These are phyloP conservation scores for Geranomyces michiganensis DNA, from an alignment of 192 early-diverging fungal genomes.

Conservation along the genomic window DNA sequence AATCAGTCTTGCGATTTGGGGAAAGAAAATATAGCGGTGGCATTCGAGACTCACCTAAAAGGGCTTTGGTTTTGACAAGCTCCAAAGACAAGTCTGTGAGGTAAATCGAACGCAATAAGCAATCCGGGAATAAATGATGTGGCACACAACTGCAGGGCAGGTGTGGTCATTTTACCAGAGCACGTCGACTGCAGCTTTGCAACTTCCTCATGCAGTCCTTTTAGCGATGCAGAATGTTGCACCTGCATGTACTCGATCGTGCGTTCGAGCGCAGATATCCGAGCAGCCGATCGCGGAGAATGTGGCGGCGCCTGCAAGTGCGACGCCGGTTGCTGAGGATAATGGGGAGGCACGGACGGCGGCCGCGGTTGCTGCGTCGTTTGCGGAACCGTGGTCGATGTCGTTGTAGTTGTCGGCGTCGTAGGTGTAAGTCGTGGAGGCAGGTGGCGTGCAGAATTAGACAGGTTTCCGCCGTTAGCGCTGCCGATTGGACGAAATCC, in stretches of 20 bases:
- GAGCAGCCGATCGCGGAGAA: constrained; percentile 13
- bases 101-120: neutral
- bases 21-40: neutral
- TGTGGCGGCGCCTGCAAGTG: neutral
- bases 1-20: neutral
- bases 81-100: constrained; percentile 4
- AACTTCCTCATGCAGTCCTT: constrained; percentile 53
- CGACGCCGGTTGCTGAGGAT: neutral
- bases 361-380: constrained; percentile 1
- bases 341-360: neutral
- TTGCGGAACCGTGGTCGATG: neutral
- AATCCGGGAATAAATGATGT: neutral
- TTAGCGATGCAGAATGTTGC: constrained; percentile 41
- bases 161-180: constrained; percentile 44
- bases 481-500: neutral
- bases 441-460: no score
- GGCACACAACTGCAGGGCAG: no score
- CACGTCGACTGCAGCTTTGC: constrained; percentile 41
- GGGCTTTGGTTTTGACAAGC: constrained; percentile 6
- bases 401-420: neutral
- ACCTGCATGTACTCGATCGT: constrained; percentile 50
- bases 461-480: no score
- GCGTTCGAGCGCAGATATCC: constrained; percentile 47
- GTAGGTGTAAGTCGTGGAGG: neutral
- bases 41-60: neutral